These are phyloP conservation scores for Cyclotella kingstonii DNA, from an alignment of 108 stramenopile species.

Conservation along the genomic window DNA sequence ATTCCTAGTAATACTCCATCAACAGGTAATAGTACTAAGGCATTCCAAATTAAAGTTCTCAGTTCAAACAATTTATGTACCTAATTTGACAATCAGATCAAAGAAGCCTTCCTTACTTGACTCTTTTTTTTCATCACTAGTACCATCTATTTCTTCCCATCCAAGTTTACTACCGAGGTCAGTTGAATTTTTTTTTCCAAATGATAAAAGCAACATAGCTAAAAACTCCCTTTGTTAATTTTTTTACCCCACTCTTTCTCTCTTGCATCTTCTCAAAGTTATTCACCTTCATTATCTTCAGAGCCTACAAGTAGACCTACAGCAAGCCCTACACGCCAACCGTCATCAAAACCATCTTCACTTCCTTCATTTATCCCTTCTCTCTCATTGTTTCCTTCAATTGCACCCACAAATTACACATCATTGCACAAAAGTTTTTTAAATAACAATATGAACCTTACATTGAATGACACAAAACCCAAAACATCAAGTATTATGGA, in stretches of 20 bases:
- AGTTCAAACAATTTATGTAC: no score
- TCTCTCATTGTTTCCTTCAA: neutral
- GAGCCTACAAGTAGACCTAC: neutral
- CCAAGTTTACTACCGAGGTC: neutral
- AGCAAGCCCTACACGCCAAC: neutral
- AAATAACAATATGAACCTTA: no score
- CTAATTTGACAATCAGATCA: neutral
- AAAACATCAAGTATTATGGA: neutral
- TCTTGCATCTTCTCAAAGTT: neutral
- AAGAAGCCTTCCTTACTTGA: neutral
- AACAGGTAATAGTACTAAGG: no score
- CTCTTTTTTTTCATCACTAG: no score
- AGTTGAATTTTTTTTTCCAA: neutral
- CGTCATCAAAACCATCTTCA: neutral
- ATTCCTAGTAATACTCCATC: neutral
- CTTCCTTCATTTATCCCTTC: neutral
- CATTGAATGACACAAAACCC: neutral
- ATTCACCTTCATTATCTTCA: neutral
- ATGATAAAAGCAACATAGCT: neutral
- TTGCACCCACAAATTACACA: no score
- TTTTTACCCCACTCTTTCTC: neutral
- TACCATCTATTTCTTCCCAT: neutral
- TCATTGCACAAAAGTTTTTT: no score
- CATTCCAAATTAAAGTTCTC: no score
- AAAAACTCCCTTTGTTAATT: neutral